Percentiles rank a stretch among this genome's conserved stretches.
phyloP scores from a whole-genome alignment of 148 eudicot species.

The Fagopyrum tataricum region DNA sequence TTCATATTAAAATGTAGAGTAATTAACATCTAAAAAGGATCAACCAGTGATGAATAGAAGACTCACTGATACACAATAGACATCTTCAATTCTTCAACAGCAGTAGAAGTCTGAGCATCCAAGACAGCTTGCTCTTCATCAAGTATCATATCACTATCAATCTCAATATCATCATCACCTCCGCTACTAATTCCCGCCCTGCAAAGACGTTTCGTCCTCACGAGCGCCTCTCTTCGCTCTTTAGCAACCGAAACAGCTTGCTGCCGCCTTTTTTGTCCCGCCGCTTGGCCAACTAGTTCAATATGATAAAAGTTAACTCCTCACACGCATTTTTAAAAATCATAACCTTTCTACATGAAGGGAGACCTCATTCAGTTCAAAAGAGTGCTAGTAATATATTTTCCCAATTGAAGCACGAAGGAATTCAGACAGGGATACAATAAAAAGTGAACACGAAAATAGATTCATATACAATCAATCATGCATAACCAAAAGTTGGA shows the following conservation, averaged over 20 bases:
- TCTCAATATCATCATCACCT: constrained; percentile 16
- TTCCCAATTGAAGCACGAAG: constrained; percentile 11
- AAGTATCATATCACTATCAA: constrained; percentile 59
- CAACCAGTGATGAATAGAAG: background rate
- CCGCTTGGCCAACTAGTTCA: constrained; percentile 65
- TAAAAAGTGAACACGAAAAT: background rate
- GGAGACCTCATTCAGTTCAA: background rate
- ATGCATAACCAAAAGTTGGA: constrained; percentile 6
- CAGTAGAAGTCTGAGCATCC: constrained; percentile 66
- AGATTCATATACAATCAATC: background rate
- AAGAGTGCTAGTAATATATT: background rate
- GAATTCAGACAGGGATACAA: background rate
- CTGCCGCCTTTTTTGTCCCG: constrained; percentile 63
- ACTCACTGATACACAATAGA: constrained; percentile 57
- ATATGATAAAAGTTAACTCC: background rate
- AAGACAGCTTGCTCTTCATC: constrained; percentile 74
- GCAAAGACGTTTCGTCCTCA: constrained; percentile 84
- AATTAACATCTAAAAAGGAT: background rate
- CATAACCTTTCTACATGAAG: background rate
- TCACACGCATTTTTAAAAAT: background rate
- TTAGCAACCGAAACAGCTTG: constrained; percentile 66
- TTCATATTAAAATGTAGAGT: background rate
- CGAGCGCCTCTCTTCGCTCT: constrained; percentile 80
- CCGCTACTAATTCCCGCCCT: constrained; percentile 57
- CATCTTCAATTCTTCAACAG: constrained; percentile 68